These are phyloP conservation scores for Ophiostoma tasmaniense DNA, from an alignment of 2,329 filamentous ascomycete species.

Conservation along the genomic window DNA sequence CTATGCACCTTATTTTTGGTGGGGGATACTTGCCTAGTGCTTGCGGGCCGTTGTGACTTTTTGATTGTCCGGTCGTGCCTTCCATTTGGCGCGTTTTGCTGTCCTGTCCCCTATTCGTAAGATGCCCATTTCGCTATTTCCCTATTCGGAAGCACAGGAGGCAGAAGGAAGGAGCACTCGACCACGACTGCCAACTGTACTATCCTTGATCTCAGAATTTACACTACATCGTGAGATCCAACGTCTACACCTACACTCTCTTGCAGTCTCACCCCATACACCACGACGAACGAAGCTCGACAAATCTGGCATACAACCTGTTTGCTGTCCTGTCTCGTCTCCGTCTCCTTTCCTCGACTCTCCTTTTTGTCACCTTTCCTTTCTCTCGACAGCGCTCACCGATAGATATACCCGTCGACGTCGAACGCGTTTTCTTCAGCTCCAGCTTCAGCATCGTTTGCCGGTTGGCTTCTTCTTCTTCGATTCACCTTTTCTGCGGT, in stretches of 20 bases:
- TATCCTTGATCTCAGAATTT: neutral
- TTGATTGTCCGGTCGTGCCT: conserved; percentile 3
- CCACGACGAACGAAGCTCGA: conserved; percentile 3
- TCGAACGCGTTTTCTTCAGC: conserved; percentile 14
- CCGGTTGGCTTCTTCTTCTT: conserved; percentile 11
- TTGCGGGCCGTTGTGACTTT: conserved; percentile 1
- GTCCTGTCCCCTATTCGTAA: conserved; percentile 1
- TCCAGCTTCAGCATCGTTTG: conserved; percentile 5
- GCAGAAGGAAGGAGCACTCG: neutral
- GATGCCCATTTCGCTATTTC: neutral
- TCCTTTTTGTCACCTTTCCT: neutral
- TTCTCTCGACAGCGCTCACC: conserved; percentile 1
- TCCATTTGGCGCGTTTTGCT: conserved; percentile 5
- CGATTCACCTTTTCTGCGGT: neutral
- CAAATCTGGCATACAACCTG: neutral
- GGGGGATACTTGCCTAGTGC: conserved; percentile 3
- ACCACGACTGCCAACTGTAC: neutral
- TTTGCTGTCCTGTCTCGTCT: neutral
- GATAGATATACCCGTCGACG: conserved; percentile 6
- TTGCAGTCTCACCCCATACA: neutral
- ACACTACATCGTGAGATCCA: neutral
- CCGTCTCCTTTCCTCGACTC: neutral
- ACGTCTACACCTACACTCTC: neutral
- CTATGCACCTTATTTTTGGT: neutral
- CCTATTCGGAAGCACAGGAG: neutral